Base-by-base conservation (phyloP, 129 eudicot species). In the Centrapalus pauciflorus region DNA sequence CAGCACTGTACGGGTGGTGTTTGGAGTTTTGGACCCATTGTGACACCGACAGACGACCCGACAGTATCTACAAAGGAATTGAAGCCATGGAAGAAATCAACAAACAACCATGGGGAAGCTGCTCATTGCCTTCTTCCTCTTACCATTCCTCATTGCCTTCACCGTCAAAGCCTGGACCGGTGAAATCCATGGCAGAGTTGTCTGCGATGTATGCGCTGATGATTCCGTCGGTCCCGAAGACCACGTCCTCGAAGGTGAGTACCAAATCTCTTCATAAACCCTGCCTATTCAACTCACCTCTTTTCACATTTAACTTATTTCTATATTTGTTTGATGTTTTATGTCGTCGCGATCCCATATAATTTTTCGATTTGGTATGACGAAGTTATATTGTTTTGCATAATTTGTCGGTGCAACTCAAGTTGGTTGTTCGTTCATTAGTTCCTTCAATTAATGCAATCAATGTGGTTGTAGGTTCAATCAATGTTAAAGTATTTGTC, bases 151-250 rank as follows among this genome's bases (percentile, higher is more conserved):
- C 19, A n/a, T 27, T 8, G 24, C 38, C 50, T 57, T 45, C 26
- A 66, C 72, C 6, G 84, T 61, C 3, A 77, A 70, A 57, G 90
- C 80, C 5, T 93, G 98, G 98, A 93, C 96, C 1, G 98, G 98
- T 8, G 87, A 93, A 78, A 88, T 93, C 63, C 89, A 84, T 43
- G 98, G 98, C 37, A 64, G 96, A 66, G 96, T 93, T 55, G 91
- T 93, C 17, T 93, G 98, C 60, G 98, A 93, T 76, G 96, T 93
- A 19, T 93, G 98, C 21, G 95, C 77, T 0, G 98, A 93, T 74
- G 80, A 88, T 57, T 85, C 96, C 13, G 73, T 93, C 64, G 92
- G 98, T 29, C 96, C 98, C 10, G 98, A 93, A 88, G 98, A 93
- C 52, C 96, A 93, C 38, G 82, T 85, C 69, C 56, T 93, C 70